Evolutionary conservation across 225 moss, liverwort and hornwort species (phyloP).

Genomic region (Asterella californica): DNA sequence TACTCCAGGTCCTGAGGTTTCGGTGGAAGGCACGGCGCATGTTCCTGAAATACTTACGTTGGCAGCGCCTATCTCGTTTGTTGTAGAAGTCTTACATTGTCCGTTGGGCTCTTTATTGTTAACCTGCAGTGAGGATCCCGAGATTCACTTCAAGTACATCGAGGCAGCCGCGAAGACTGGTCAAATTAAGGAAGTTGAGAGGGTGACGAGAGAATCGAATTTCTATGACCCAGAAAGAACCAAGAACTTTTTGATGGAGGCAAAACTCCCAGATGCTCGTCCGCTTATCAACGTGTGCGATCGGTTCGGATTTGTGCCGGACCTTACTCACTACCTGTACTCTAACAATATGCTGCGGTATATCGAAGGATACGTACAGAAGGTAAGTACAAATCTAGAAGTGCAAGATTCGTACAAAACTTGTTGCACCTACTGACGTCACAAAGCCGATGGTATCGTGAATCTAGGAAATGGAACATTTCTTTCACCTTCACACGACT

Average conservation of each 20-base stretch:
- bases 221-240: constrained; percentile 98
- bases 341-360: constrained; percentile 96
- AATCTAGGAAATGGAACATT: too few relatives aligned
- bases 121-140: constrained; percentile 85
- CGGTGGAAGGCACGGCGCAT: too few relatives aligned
- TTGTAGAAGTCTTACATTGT: background rate
- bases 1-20: too few relatives aligned
- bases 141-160: constrained; percentile 98
- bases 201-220: constrained; percentile 95
- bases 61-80: background rate
- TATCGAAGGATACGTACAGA: constrained; percentile 98
- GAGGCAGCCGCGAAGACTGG: constrained; percentile 99
- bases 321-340: constrained; percentile 97
- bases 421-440: too few relatives aligned
- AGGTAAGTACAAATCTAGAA: constrained; percentile 47
- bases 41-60: background rate
- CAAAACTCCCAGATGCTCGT: constrained; percentile 95
- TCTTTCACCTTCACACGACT: too few relatives aligned
- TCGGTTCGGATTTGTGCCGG: constrained; percentile 94
- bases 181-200: constrained; percentile 99
- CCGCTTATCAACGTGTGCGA: constrained; percentile 98
- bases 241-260: constrained; percentile 98
- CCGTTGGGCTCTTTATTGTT: background rate
- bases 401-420: background rate
- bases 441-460: too few relatives aligned